A percentile compares a stretch with the other conserved stretches of the same genome.
Evolutionary conservation across 371 early-diverging fungal genomes (phyloP).

Genomic region (Zopfochytrium polystomum): DNA sequence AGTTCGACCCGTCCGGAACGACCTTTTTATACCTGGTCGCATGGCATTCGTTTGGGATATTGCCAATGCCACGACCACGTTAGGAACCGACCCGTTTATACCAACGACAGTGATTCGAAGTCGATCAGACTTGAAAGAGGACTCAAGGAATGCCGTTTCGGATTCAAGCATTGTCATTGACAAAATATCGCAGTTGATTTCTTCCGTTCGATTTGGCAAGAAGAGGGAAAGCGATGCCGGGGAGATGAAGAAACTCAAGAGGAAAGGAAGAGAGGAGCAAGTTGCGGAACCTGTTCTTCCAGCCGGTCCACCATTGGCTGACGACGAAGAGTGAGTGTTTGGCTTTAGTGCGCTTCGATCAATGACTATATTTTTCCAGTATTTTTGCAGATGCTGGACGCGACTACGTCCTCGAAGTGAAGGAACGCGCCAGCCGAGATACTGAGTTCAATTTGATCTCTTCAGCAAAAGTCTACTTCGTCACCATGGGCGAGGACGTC

Average conservation of each 20-base stretch:
- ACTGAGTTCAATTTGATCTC: no score
- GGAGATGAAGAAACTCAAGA: constrained; percentile 27
- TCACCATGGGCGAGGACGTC: no score
- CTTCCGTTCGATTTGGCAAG: constrained; percentile 45
- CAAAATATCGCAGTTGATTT: constrained; percentile 70
- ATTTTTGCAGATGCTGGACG: constrained; percentile 86
- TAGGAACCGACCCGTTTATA: constrained; percentile 39
- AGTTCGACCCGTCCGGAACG: constrained; percentile 51
- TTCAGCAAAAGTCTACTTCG: no score
- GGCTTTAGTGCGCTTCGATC: not conserved
- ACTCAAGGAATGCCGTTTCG: constrained; percentile 21
- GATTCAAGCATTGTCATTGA: constrained; percentile 66
- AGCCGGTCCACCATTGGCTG: constrained; percentile 44
- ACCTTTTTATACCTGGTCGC: constrained; percentile 73
- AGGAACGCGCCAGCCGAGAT: constrained; percentile 6
- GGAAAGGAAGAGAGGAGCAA: constrained; percentile 40
- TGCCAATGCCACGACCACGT: constrained; percentile 19
- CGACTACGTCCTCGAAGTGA: constrained; percentile 61
- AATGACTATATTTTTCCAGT: constrained; percentile 21
- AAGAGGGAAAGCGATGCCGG: constrained; percentile 30
- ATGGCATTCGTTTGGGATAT: constrained; percentile 78
- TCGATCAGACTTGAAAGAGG: constrained; percentile 55
- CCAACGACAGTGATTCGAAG: constrained; percentile 77
- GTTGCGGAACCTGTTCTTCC: constrained; percentile 27
- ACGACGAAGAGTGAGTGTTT: constrained; percentile 57